Conservation (phyloP, 148 eudicot species). For the Vaccinium vitisidaea region DNA sequence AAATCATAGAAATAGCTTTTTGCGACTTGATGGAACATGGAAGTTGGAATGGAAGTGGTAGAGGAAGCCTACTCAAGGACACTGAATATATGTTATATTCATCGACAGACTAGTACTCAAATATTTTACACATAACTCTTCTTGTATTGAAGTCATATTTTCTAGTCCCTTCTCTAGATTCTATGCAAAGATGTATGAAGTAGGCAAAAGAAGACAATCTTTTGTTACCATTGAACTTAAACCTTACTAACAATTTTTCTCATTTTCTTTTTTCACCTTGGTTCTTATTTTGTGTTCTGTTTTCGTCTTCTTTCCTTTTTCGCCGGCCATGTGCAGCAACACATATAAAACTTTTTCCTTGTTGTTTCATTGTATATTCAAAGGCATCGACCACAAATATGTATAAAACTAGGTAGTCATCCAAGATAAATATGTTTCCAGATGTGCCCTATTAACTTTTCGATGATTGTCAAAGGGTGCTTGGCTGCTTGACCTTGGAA, state of each 20-base stretch:
- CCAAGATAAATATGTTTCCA: slow-evolving; percentile 1
- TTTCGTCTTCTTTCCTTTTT: neutral
- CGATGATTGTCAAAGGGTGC: slow-evolving; percentile 38
- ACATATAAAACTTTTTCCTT: neutral
- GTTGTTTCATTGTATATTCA: neutral
- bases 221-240: neutral
- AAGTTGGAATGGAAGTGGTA: neutral
- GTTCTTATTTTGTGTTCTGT: neutral
- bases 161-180: neutral
- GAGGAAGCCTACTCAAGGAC: neutral
- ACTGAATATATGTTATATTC: neutral
- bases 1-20: neutral
- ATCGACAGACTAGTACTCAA: neutral
- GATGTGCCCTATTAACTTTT: neutral
- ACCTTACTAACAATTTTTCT: neutral
- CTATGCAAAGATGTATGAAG: neutral
- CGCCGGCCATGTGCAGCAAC: neutral
- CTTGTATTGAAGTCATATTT: neutral
- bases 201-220: neutral
- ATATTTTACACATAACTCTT: neutral
- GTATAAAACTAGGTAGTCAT: neutral
- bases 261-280: neutral
- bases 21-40: neutral
- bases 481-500: slow-evolving; percentile 68
- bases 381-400: neutral